These are phyloP conservation scores for Daldinia eschscholtzii DNA, from an alignment of 2,329 filamentous ascomycete genomes.

Conservation along the genomic window DNA sequence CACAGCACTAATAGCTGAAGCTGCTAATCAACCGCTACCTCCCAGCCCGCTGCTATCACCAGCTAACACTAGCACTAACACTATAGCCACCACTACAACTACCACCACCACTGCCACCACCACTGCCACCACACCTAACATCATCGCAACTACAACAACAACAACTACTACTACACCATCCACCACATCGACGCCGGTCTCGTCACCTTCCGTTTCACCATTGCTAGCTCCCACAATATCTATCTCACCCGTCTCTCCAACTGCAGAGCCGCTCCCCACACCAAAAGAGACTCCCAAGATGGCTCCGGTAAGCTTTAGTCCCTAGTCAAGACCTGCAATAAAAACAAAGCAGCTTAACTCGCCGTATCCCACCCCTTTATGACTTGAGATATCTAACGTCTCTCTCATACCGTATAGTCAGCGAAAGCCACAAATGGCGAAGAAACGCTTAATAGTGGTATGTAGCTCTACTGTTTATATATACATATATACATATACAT, in stretches of 20 bases:
- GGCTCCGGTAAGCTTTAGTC: constrained; percentile 65
- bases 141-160: constrained; percentile 24
- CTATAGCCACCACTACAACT: constrained; percentile 45
- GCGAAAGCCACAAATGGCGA: constrained; percentile 52
- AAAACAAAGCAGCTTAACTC: constrained; percentile 19
- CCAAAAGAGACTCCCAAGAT: constrained; percentile 60
- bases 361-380: neutral
- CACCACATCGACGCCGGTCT: constrained; percentile 45
- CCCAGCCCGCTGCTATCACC: constrained; percentile 49
- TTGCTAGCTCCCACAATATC: constrained; percentile 50
- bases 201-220: constrained; percentile 52
- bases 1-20: constrained; percentile 41
- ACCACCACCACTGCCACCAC: constrained; percentile 48
- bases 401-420: constrained; percentile 41
- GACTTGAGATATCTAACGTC: constrained; percentile 37
- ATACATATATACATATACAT: no score
- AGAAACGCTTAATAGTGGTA: constrained; percentile 51
- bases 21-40: constrained; percentile 49
- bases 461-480: constrained; percentile 24
- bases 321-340: constrained; percentile 24
- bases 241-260: constrained; percentile 43
- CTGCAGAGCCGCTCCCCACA: constrained; percentile 46
- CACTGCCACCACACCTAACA: constrained; percentile 41
- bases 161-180: constrained; percentile 24
- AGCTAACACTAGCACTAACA: constrained; percentile 19